Evolutionary conservation across 1,284 basidiomycete genomes (phyloP).

Genomic region (Moesziomyces parantarcticus): DNA sequence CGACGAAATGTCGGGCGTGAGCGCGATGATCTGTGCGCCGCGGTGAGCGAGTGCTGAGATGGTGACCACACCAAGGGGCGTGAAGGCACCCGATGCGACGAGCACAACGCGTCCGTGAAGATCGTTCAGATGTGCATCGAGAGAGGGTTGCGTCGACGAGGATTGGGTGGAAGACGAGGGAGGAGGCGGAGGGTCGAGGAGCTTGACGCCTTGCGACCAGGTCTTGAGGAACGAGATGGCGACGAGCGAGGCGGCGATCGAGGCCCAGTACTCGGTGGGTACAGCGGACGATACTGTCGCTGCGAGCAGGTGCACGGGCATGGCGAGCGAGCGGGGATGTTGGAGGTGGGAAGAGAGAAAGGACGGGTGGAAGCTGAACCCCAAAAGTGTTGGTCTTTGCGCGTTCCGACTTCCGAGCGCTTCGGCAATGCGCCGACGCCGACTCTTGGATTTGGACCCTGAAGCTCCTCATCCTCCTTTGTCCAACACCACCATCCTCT

Average conservation of each 20-base stretch:
- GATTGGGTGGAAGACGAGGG: conserved; percentile 1
- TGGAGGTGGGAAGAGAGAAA: background rate
- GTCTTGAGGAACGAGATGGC: conserved; percentile 46
- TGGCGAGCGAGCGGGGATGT: conserved; percentile 2
- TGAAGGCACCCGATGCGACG: conserved; percentile 53
- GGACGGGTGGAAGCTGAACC: background rate
- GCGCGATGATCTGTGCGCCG: conserved; percentile 59
- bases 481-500: background rate
- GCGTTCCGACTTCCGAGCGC: conserved; percentile 3
- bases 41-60: conserved; percentile 53
- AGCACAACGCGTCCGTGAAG: conserved; percentile 52
- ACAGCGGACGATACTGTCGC: conserved; percentile 27
- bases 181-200: conserved; percentile 36
- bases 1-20: conserved; percentile 33
- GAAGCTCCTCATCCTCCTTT: background rate
- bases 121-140: conserved; percentile 18
- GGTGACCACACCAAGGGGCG: conserved; percentile 55
- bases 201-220: conserved; percentile 49
- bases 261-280: conserved; percentile 50
- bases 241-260: conserved; percentile 23
- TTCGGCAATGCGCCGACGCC: too few relatives aligned
- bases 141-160: conserved; percentile 1
- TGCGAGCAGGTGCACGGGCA: conserved; percentile 53
- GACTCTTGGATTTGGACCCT: conserved; percentile 2
- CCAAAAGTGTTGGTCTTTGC: background rate